Base-by-base conservation (phyloP, 1,139 yeast genomes). In the Candida pseudoviswanathii region DNA sequence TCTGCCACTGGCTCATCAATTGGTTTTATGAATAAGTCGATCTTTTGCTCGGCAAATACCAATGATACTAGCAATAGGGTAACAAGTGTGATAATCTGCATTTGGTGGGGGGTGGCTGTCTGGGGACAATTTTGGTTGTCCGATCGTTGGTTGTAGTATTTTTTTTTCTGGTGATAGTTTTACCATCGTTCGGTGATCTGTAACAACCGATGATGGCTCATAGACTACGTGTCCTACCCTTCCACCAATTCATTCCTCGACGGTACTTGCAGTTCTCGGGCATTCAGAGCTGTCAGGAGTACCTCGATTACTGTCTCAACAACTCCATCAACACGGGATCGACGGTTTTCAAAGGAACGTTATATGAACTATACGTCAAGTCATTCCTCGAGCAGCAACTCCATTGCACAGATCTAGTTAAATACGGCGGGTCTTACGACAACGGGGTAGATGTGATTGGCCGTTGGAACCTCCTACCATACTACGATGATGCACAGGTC, bases 361-460 rank as follows among this genome's bases (percentile, higher is more conserved):
- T 87, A 5, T 89, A 87, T 59, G 96, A 89, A 58, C 69, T 83
- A 40, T 70, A 80, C 1, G 73, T 82, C 32, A 75, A 79, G 60
- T 69, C 78, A 44, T 74, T 78, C 54, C 66, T 86, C 2, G 65
- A 71, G 47, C 50, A 66, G 1, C 62, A 70, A 44, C 65, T 84
- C 29, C 58, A 70, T 24, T 74, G 84, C 54, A 75, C 73, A 49
- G 73, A 77, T 49, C 46, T 75, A 41, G 46, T 62, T 4, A 62
- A 74, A 27, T 62, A 65, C 3, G 96, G 96, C 2, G 94, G 95
- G 0, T 73, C 89, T 0, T 80, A 80, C 53, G 96, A 89, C 60
- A 78, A 81, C 46, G 96, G 96, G 0, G 75, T 87, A 4, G 96
- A 89, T 63, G 69, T 88, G 1, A 67, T 76, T 10, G 89, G 89